Evolutionary conservation across 2,329 filamentous ascomycete genomes (phyloP), one percentile per base, ranked within the genome.

Genomic region (Cercospora sp.): DNA sequence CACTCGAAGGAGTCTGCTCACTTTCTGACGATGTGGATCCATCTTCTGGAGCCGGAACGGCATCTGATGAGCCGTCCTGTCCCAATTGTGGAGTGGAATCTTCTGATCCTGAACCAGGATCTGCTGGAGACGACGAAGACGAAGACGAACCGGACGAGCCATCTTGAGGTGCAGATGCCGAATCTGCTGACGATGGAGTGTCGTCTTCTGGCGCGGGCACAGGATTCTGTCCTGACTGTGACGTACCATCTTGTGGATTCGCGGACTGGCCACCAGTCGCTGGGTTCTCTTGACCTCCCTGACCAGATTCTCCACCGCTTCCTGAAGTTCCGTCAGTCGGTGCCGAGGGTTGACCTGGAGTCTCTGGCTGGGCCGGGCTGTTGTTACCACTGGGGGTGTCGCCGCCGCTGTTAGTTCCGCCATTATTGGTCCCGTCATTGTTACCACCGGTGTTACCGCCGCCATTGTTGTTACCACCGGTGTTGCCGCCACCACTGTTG

Each of bases 251-350:
- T 53, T 53, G 48, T 26, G 48, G 48, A 6, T 28, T 53, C 13
- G 48, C 23, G 20, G 48, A 53, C 48, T 53, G 48, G 26, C 48
- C 48, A 53, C 23, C 48, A 53, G 48, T 53, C 48, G 48, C 48
- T 53, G 48, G 48, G 4, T 53, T 53, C 23, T 28, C 20, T 28
- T 53, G 48, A 28, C 48, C 48, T 28, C 48, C 48, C 20, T 53
- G 48, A 8, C 23, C 23, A 28, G 23, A 53, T 53, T 53, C 48
- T 12, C 48, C 48, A 16, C 48, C 23, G 23, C 23, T 53, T 28
- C 48, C 48, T 53, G 48, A 53, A 53, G 48, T 53, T 28, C 48
- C 48, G 48, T 53, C 48, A 53, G 23, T 53, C 48, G 48, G 48
- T 26, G 48, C 8, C 48, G 48, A 53, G 48, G 48, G 48, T 16